phyloP scores from a whole-genome alignment of 148 eudicot genomes.

The Camellia lanceoleosa region DNA sequence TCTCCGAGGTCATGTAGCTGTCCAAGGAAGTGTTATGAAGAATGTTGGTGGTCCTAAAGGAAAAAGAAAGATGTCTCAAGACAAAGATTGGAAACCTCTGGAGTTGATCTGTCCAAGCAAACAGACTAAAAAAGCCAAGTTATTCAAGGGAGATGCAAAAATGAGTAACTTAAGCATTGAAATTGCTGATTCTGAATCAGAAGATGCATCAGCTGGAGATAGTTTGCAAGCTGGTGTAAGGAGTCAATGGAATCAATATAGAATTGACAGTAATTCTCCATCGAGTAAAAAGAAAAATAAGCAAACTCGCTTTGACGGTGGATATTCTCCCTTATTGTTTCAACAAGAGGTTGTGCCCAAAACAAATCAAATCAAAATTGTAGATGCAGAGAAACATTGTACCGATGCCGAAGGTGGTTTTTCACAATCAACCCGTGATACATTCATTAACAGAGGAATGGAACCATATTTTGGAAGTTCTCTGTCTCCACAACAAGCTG shows the following conservation, averaged over 20 bases:
- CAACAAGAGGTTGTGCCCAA: conserved; percentile 22
- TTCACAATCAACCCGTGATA: conserved; percentile 4
- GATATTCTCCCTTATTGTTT: conserved; percentile 22
- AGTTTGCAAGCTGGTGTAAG: conserved; percentile 21
- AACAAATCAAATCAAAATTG: conserved; percentile 11
- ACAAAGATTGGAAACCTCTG: conserved; percentile 28
- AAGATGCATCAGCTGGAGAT: conserved; percentile 27
- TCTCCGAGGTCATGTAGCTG: conserved; percentile 15
- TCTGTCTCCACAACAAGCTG: conserved; percentile 13
- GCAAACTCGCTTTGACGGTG: conserved; percentile 25
- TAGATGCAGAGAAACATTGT: neutral
- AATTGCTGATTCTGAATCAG: conserved; percentile 31
- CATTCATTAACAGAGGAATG: conserved; percentile 8
- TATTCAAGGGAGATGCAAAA: conserved; percentile 21
- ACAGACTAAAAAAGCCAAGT: conserved; percentile 30
- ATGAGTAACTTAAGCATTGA: conserved; percentile 16
- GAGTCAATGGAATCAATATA: conserved; percentile 24
- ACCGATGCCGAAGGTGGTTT: conserved; percentile 2
- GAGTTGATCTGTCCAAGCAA: conserved; percentile 17
- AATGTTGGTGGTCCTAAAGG: conserved; percentile 20
- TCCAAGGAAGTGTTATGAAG: conserved; percentile 13
- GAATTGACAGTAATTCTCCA: conserved; percentile 19
- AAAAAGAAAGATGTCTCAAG: conserved; percentile 41
- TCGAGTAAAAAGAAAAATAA: conserved; percentile 31
- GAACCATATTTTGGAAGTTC: conserved; percentile 19